phyloP scores from a whole-genome alignment of 345 rosid genomes.

The Excoecaria agallocha region DNA sequence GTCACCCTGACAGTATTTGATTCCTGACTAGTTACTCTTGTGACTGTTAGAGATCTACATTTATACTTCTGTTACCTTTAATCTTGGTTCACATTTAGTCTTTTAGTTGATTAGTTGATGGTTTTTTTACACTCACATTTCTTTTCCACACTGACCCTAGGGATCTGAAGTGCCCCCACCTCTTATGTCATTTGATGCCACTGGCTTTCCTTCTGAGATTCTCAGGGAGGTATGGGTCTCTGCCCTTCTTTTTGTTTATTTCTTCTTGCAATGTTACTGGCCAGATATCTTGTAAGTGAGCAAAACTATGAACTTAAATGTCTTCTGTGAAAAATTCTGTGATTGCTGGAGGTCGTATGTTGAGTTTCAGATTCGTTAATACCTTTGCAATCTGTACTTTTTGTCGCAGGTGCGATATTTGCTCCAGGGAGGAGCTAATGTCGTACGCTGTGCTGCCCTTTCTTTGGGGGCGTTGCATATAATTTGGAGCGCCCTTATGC shows the following conservation, averaged over 20 bases:
- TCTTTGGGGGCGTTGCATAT: slow-evolving; percentile 62
- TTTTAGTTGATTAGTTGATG: too few relatives aligned
- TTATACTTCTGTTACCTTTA: too few relatives aligned
- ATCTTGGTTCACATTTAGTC: too few relatives aligned
- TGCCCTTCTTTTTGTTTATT: background rate
- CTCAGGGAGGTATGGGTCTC: slow-evolving; percentile 73
- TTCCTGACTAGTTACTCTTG: too few relatives aligned
- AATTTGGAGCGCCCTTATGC: slow-evolving; percentile 68
- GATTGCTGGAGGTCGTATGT: slow-evolving; percentile 54
- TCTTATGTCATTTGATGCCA: slow-evolving; percentile 65
- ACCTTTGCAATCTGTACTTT: slow-evolving; percentile 72
- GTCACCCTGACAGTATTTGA: slow-evolving; percentile 30
- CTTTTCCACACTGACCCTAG: slow-evolving; percentile 32
- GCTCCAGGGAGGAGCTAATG: slow-evolving; percentile 97
- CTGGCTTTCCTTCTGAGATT: slow-evolving; percentile 88
- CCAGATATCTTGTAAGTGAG: slow-evolving; percentile 27
- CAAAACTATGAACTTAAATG: slow-evolving; percentile 12
- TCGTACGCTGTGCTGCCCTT: slow-evolving; percentile 96
- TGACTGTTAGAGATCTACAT: too few relatives aligned
- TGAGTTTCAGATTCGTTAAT: slow-evolving; percentile 60
- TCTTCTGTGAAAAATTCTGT: slow-evolving; percentile 31
- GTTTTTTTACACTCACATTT: background rate
- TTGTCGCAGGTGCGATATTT: slow-evolving; percentile 99
- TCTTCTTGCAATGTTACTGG: slow-evolving; percentile 11
- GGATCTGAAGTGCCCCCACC: slow-evolving; percentile 83